These are phyloP conservation scores for Podospora fimiseda DNA, from an alignment of 495 filamentous ascomycete genomes.

Conservation along the genomic window DNA sequence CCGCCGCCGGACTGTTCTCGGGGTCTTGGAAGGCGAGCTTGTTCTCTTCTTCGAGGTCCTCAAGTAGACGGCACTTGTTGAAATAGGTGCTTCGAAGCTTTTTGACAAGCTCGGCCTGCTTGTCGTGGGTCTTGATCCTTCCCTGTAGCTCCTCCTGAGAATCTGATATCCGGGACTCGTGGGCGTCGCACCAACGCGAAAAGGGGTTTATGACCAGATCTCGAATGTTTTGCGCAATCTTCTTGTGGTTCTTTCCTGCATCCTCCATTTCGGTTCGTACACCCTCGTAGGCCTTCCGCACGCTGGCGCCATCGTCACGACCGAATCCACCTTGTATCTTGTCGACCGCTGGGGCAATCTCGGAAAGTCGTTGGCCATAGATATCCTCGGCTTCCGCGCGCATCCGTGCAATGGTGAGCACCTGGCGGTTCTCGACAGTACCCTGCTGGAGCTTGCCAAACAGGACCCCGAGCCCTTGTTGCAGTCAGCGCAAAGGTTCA, in stretches of 20 bases:
- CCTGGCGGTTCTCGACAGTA: slow-evolving; percentile 87
- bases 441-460: slow-evolving; percentile 97
- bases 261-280: slow-evolving; percentile 92
- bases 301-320: slow-evolving; percentile 92
- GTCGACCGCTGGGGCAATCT: slow-evolving; percentile 78
- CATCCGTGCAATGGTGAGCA: slow-evolving; percentile 84
- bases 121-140: slow-evolving; percentile 86
- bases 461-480: slow-evolving; percentile 77
- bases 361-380: slow-evolving; percentile 73
- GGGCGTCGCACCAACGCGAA: slow-evolving; percentile 88
- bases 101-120: slow-evolving; percentile 80
- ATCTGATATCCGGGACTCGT: slow-evolving; percentile 81
- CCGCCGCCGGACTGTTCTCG: slow-evolving; percentile 43
- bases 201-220: slow-evolving; percentile 94
- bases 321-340: slow-evolving; percentile 77
- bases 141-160: slow-evolving; percentile 89
- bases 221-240: slow-evolving; percentile 91
- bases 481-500: slow-evolving; percentile 18
- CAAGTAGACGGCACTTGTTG: slow-evolving; percentile 94
- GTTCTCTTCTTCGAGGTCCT: slow-evolving; percentile 97
- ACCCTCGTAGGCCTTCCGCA: slow-evolving; percentile 95
- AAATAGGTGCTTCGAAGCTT: slow-evolving; percentile 95
- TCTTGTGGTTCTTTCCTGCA: slow-evolving; percentile 81
- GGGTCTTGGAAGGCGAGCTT: slow-evolving; percentile 94
- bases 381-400: slow-evolving; percentile 92